Evolutionary conservation across 2,329 filamentous ascomycete genomes (phyloP), one percentile per base, ranked within the genome.

Genomic region (Tolypocladium endophyticum): DNA sequence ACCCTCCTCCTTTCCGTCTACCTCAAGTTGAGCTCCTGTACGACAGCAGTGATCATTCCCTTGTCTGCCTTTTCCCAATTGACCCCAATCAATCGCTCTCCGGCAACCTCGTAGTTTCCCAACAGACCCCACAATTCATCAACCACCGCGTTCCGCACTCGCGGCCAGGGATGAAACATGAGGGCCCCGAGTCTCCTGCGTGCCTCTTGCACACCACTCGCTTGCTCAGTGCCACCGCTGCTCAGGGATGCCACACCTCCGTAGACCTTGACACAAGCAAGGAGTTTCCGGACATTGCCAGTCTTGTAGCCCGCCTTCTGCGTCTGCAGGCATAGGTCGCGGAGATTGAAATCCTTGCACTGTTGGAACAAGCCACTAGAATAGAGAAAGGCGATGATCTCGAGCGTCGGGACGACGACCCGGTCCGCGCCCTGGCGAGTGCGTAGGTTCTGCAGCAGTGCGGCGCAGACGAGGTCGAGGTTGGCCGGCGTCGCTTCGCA

Each of bases 291-390:
- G 52, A 96, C 83, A 70, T 90, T 94, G 25, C 87, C 85, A 1
- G 88, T 89, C 74, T 92, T 93, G 76, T 89, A 92, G 63, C 92
- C 89, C 0, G 89, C 82, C 72, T 87, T 91, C 68, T 95, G 90
- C 4, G 88, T 83, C 41, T 85, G 78, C 8, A 86, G 77, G 61
- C 92, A 90, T 3, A 96, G 74, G 8, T 72, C 78, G 61, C 84
- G 83, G 69, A 78, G 70, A 63, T 79, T 74, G 20, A 78, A 64
- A 7, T 65, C 65, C 12, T 67, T 64, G 64, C 71, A 76, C 33
- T 66, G 71, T 71, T 74, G 76, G 64, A 81, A 77, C 57, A 80
- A 70, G 14, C 74, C 80, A 54, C 77, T 81, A 74, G 92, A 86
- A 71, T 95, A 81, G 38, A 97, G 74, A 66, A 94, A 95, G 0